Evolutionary conservation across 768 basidiomycete genomes (phyloP).

Genomic region (Dendrothele bispora): DNA sequence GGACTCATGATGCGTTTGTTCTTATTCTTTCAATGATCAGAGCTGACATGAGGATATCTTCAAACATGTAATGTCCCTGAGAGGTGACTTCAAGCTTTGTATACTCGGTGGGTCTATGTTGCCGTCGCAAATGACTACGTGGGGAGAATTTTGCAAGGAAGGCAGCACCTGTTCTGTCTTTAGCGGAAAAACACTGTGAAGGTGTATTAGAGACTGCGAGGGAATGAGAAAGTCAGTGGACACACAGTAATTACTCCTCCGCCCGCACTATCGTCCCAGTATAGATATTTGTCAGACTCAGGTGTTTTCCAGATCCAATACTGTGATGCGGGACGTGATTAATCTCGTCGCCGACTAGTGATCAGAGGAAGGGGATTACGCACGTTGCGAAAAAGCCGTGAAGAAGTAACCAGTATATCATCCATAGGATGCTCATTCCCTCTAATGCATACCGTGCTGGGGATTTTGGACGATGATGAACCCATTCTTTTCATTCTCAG

Average conservation of each 20-base stretch:
- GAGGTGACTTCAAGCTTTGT: slow-evolving; percentile 39
- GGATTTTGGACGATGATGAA: slow-evolving; percentile 25
- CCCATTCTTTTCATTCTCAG: too few species aligned
- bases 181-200: slow-evolving; percentile 39
- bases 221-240: not conserved
- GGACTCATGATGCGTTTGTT: slow-evolving; percentile 28
- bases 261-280: slow-evolving; percentile 40
- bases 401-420: slow-evolving; percentile 32
- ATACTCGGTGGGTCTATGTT: slow-evolving; percentile 31
- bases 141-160: slow-evolving; percentile 39
- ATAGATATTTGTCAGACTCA: slow-evolving; percentile 23
- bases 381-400: slow-evolving; percentile 36
- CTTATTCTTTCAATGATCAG: slow-evolving; percentile 40
- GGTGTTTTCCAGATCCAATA: slow-evolving; percentile 36
- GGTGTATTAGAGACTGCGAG: not conserved
- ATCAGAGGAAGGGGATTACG: slow-evolving; percentile 16
- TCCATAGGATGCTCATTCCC: slow-evolving; percentile 36
- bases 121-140: slow-evolving; percentile 30
- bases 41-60: slow-evolving; percentile 41
- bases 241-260: slow-evolving; percentile 21
- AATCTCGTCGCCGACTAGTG: slow-evolving; percentile 2
- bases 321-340: slow-evolving; percentile 14
- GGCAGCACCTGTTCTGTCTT: slow-evolving; percentile 31
- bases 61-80: slow-evolving; percentile 37
- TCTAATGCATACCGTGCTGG: slow-evolving; percentile 32